Conservation (phyloP, 148 eudicot species). For the Rhododendron henanense region DNA sequence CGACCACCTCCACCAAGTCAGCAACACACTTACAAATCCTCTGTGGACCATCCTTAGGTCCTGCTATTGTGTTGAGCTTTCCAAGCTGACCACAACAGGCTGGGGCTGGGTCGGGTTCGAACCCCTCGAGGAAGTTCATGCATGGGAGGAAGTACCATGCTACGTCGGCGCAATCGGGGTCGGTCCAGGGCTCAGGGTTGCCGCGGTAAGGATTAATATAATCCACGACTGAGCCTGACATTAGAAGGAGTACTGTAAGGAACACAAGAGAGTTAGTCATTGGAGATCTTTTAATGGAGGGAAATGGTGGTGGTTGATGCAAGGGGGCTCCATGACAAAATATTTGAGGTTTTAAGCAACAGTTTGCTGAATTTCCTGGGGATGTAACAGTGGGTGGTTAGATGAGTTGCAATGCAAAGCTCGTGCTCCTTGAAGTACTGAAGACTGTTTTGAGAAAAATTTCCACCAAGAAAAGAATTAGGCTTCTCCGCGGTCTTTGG, state of each 20-base stretch:
- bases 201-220: not conserved
- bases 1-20: not conserved
- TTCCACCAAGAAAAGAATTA: not conserved
- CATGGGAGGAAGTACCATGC: constrained; percentile 2
- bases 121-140: not conserved
- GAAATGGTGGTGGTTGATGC: not conserved
- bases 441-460: not conserved
- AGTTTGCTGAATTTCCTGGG: not conserved
- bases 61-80: not conserved
- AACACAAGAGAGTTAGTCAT: not conserved
- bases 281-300: not conserved
- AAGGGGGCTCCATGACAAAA: not conserved
- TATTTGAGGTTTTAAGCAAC: not conserved
- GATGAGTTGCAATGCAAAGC: not conserved
- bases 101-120: not conserved
- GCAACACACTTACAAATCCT: not conserved
- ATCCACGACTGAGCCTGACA: not conserved
- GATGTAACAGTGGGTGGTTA: not conserved
- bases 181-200: not conserved
- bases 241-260: not conserved
- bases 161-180: not conserved
- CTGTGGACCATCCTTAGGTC: not conserved
- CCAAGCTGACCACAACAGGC: not conserved
- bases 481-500: no score
- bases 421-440: not conserved